Evolutionary conservation across 2,329 filamentous ascomycete genomes (phyloP).

Genomic region (Thielaviopsis populi): DNA sequence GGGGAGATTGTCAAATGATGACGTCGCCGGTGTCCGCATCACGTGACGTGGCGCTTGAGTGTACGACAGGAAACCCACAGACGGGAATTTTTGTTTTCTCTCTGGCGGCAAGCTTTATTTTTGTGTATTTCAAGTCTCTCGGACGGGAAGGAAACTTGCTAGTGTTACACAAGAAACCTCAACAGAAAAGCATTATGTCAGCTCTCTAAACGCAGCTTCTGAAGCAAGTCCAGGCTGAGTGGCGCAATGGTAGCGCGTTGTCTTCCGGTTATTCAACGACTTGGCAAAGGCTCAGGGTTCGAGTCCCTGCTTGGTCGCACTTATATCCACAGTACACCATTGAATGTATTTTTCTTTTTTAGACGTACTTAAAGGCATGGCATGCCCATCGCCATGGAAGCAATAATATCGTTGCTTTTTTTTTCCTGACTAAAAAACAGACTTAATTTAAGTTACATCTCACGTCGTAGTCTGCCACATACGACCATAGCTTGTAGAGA

Average conservation of each 20-base stretch:
- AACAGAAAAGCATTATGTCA: background rate
- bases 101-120: no score
- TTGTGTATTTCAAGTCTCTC: no score
- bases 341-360: background rate
- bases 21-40: background rate
- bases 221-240: background rate
- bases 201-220: no score
- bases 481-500: no score
- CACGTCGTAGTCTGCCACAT: no score
- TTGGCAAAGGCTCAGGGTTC: conserved; percentile 7
- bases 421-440: no score
- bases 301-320: background rate
- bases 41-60: background rate
- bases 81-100: no score
- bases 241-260: conserved; percentile 10
- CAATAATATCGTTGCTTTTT: no score
- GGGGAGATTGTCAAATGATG: background rate
- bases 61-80: background rate
- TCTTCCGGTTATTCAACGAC: background rate
- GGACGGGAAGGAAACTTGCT: background rate
- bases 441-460: no score
- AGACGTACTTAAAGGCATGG: no score
- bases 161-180: background rate
- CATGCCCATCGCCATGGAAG: no score
- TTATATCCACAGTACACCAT: background rate